Conservation (phyloP, 2,329 filamentous ascomycete genomes). For the Trichoderma guizhouense region DNA sequence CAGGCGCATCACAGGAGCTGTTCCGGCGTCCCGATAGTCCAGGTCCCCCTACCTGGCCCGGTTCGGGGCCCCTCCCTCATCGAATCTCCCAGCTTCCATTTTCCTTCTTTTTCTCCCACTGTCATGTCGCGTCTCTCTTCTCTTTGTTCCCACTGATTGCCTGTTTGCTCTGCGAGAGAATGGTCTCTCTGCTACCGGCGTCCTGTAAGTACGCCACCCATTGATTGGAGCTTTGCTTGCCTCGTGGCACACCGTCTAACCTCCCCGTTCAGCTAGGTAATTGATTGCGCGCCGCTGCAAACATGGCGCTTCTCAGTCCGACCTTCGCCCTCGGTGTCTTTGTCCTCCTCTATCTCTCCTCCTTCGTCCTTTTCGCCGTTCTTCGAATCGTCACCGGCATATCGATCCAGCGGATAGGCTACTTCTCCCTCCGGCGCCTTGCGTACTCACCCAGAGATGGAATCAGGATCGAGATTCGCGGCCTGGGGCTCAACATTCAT, state of each 20-base stretch:
- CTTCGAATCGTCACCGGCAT: constrained; percentile 88
- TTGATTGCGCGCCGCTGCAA: constrained; percentile 11
- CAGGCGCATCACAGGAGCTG: neutral
- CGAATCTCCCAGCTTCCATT: neutral
- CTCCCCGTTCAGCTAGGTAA: constrained; percentile 12
- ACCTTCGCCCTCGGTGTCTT: constrained; percentile 84
- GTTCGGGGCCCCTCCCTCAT: constrained; percentile 12
- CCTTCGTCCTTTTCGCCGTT: constrained; percentile 91
- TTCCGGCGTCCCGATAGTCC: constrained; percentile 11
- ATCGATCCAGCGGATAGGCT: constrained; percentile 93
- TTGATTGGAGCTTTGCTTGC: neutral
- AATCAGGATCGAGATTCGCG: constrained; percentile 82
- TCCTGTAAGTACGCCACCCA: constrained; percentile 10
- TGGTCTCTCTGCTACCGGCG: constrained; percentile 16
- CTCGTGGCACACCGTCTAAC: neutral
- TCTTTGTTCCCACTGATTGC: neutral
- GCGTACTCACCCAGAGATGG: constrained; percentile 88
- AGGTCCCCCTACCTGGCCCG: constrained; percentile 2
- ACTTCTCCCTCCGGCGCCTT: constrained; percentile 85
- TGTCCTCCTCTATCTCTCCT: constrained; percentile 82
- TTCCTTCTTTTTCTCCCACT: constrained; percentile 1
- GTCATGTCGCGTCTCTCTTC: constrained; percentile 15
- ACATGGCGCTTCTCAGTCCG: constrained; percentile 65
- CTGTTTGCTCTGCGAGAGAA: constrained; percentile 13
- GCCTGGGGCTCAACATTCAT: constrained; percentile 83